These are phyloP conservation scores for Diaporthe sp. DNA, from an alignment of 2,329 filamentous ascomycete species.

Conservation along the genomic window DNA sequence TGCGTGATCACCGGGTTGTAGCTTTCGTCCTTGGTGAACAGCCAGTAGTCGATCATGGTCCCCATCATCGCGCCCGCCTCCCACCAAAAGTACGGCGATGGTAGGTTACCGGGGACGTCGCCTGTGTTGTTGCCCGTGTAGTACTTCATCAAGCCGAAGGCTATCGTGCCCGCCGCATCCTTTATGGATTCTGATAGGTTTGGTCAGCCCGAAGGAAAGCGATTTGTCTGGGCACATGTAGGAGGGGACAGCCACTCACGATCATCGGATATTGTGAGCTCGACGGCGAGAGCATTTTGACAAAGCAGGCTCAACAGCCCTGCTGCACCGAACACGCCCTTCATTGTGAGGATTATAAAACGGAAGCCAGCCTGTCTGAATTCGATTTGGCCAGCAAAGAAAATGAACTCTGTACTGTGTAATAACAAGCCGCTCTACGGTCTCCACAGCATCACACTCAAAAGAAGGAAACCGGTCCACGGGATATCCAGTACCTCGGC, in stretches of 20 bases:
- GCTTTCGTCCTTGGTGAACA: conserved; percentile 74
- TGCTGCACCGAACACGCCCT: conserved; percentile 38
- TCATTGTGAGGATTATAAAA: conserved; percentile 40
- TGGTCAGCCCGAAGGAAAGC: conserved; percentile 49
- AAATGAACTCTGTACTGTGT: neutral
- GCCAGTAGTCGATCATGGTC: conserved; percentile 80
- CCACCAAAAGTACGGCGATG: conserved; percentile 65
- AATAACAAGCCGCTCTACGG: conserved; percentile 19
- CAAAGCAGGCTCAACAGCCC: conserved; percentile 43
- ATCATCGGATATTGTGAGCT: conserved; percentile 44
- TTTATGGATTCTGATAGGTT: conserved; percentile 63
- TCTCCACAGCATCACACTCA: conserved; percentile 42
- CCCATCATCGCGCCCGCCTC: conserved; percentile 81
- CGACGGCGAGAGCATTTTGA: conserved; percentile 41
- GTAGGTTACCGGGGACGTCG: conserved; percentile 69
- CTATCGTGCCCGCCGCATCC: conserved; percentile 61
- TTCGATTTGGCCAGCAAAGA: conserved; percentile 10
- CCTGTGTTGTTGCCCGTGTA: conserved; percentile 72
- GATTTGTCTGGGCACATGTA: neutral
- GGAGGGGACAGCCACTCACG: conserved; percentile 39
- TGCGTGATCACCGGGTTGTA: conserved; percentile 73
- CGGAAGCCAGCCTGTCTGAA: neutral
- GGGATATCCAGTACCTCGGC: conserved; percentile 2
- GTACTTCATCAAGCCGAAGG: conserved; percentile 62
- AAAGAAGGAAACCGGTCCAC: conserved; percentile 1